Conservation (phyloP, 2,329 filamentous ascomycete genomes). For the Fusarium sacchari region DNA sequence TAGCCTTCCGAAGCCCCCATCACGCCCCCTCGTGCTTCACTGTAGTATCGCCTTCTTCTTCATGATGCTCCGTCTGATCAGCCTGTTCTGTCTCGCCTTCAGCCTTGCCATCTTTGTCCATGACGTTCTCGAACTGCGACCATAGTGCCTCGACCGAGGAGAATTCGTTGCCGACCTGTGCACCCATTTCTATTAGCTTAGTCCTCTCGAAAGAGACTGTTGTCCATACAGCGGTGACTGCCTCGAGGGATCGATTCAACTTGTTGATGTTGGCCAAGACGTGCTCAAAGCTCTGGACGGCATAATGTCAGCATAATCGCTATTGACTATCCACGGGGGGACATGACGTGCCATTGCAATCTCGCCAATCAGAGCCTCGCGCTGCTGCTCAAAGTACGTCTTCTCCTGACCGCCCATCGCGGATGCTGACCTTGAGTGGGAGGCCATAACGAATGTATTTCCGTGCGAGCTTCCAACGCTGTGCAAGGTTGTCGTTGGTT, state of each 20-base stretch:
- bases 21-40: slow-evolving; percentile 27
- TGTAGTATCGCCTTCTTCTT: slow-evolving; percentile 17
- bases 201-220: rapidly evolving
- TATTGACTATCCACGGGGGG: not conserved
- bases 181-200: not conserved
- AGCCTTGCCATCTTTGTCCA: slow-evolving; percentile 72
- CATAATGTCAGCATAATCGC: not conserved
- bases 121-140: slow-evolving; percentile 97
- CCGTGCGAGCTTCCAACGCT: not conserved
- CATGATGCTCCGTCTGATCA: slow-evolving; percentile 22
- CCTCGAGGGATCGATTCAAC: slow-evolving; percentile 89
- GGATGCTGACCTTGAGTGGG: slow-evolving; percentile 44
- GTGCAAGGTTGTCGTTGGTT: slow-evolving; percentile 5
- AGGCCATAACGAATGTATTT: slow-evolving; percentile 44
- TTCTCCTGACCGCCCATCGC: slow-evolving; percentile 53
- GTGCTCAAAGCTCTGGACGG: slow-evolving; percentile 77
- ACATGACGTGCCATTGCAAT: slow-evolving; percentile 70
- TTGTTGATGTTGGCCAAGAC: slow-evolving; percentile 97
- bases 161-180: slow-evolving; percentile 91
- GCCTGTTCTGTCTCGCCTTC: slow-evolving; percentile 36
- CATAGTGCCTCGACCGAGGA: slow-evolving; percentile 95
- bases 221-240: slow-evolving; percentile 79
- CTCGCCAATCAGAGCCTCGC: slow-evolving; percentile 75
- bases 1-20: not conserved
- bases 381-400: slow-evolving; percentile 80